These are phyloP conservation scores for Barnettozyma hawaiiensis DNA, from an alignment of 1,139 yeast genomes.

Conservation along the genomic window DNA sequence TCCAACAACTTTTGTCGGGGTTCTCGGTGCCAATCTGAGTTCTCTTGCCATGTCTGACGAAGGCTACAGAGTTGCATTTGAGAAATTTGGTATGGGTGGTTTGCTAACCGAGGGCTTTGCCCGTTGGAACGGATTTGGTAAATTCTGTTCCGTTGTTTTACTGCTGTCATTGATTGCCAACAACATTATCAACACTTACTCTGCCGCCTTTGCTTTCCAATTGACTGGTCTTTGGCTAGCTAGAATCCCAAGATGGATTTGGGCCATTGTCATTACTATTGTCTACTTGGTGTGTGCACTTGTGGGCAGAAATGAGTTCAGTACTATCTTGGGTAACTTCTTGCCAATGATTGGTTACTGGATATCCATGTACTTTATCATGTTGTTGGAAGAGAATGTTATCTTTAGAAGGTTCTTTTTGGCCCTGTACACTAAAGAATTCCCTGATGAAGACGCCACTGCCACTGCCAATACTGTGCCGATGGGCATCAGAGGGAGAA, in stretches of 20 bases:
- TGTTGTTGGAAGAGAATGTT: conserved; percentile 68
- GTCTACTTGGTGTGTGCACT: conserved; percentile 64
- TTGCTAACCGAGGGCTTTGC: conserved; percentile 59
- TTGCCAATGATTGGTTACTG: conserved; percentile 94
- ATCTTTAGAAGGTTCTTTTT: conserved; percentile 56
- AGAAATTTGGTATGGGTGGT: conserved; percentile 70
- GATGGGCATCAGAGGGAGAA: conserved; percentile 21
- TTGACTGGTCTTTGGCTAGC: conserved; percentile 59
- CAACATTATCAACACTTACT: conserved; percentile 75
- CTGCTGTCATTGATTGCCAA: conserved; percentile 74
- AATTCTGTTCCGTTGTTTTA: conserved; percentile 61
- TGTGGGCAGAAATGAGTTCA: conserved; percentile 72
- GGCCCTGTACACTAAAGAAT: conserved; percentile 50
- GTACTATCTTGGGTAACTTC: conserved; percentile 77
- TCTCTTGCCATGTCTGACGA: conserved; percentile 58
- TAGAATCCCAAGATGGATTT: conserved; percentile 71
- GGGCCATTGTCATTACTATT: conserved; percentile 62
- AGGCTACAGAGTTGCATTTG: conserved; percentile 58
- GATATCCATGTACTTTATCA: conserved; percentile 75
- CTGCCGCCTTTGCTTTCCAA: conserved; percentile 79
- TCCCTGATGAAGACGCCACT: conserved; percentile 35
- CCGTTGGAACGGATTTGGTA: conserved; percentile 79
- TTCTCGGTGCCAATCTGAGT: conserved; percentile 66
- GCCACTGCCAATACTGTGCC: conserved; percentile 10
- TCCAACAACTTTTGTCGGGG: conserved; percentile 77